Conservation (phyloP, 257 asterid species). For the Primulina huaijiensis region DNA sequence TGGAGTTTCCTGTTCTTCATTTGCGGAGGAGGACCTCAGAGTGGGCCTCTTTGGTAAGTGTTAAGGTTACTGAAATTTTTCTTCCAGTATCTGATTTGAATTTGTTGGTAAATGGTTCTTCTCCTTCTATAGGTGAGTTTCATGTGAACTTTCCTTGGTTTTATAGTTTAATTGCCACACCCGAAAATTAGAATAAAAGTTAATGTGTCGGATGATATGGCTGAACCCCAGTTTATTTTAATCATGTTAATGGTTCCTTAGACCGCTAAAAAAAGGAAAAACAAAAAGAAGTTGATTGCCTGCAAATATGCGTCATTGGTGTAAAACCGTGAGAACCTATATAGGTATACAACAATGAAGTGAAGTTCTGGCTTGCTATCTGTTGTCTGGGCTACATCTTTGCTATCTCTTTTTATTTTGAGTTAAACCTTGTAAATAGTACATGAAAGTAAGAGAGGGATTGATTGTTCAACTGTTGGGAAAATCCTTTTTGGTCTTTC, state of each 20-base stretch:
- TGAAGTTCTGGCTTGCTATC: constrained; percentile 2
- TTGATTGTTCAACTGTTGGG: constrained; percentile 13
- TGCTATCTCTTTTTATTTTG: neutral
- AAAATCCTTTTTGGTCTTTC: constrained; percentile 1
- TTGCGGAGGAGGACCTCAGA: constrained; percentile 74
- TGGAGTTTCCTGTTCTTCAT: constrained; percentile 82
- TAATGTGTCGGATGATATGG: constrained; percentile 13
- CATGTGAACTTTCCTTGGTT: constrained; percentile 15
- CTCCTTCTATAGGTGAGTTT: constrained; percentile 12
- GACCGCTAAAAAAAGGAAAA: neutral
- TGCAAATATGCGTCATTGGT: neutral
- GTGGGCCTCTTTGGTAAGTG: constrained; percentile 85
- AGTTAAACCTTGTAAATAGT: neutral
- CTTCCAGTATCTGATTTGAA: constrained; percentile 7
- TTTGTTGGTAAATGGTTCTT: neutral
- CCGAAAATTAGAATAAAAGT: constrained; percentile 14
- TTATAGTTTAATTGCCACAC: constrained; percentile 10
- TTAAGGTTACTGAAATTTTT: constrained; percentile 1
- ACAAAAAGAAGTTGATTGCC: neutral
- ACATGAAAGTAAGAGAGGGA: constrained; percentile 1
- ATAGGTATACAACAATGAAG: neutral
- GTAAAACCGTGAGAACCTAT: constrained; percentile 10
- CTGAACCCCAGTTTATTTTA: constrained; percentile 8
- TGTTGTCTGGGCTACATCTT: constrained; percentile 16
- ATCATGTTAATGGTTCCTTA: constrained; percentile 10